phyloP scores from a whole-genome alignment of 1,284 basidiomycete species.

The Rhodotorula glutinis region DNA sequence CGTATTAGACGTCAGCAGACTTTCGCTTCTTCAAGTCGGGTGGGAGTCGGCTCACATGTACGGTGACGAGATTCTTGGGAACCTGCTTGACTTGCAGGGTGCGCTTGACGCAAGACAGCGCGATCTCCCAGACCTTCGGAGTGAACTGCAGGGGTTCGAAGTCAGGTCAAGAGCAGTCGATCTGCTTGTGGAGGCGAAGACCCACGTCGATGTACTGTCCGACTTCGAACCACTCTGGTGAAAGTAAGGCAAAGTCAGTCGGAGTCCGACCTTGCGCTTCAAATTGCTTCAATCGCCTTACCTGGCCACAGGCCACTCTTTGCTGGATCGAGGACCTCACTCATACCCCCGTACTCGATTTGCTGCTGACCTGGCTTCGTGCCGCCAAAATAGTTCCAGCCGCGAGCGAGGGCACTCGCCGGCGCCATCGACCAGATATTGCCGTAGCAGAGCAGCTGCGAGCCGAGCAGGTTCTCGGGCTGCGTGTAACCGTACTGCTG shows the following conservation, averaged over 20 bases:
- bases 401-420: constrained; percentile 7
- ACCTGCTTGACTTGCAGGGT: constrained; percentile 10
- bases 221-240: constrained; percentile 29
- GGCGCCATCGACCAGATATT: constrained; percentile 33
- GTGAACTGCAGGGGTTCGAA: constrained; percentile 30
- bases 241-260: too few species aligned
- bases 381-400: constrained; percentile 11
- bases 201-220: constrained; percentile 35
- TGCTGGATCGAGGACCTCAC: constrained; percentile 12
- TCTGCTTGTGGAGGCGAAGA: neutral
- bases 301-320: constrained; percentile 17
- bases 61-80: constrained; percentile 57
- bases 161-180: too few species aligned
- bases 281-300: neutral
- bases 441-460: constrained; percentile 30
- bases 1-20: neutral
- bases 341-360: constrained; percentile 2
- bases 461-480: constrained; percentile 21
- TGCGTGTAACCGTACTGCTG: constrained; percentile 4
- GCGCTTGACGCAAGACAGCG: constrained; percentile 2
- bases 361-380: constrained; percentile 5
- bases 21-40: constrained; percentile 58
- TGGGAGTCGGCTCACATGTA: constrained; percentile 64
- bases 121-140: constrained; percentile 30
- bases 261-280: too few species aligned